Conservation (phyloP, 2,329 filamentous ascomycete genomes). For the Botrytis byssoidea region DNA sequence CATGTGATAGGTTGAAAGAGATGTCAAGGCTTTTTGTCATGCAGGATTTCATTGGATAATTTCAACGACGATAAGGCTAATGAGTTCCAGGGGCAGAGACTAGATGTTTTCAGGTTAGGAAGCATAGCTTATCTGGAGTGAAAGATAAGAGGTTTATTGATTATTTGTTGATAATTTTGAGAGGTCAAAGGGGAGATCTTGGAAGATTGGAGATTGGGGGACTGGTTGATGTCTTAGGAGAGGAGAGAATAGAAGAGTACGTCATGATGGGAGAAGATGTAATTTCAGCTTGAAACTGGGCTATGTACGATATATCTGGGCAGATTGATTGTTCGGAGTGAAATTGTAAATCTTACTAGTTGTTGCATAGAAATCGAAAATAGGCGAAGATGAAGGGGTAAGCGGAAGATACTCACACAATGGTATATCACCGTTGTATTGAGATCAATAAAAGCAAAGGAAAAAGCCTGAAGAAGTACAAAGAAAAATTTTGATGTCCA, state of each 20-base stretch:
- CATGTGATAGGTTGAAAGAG: not conserved
- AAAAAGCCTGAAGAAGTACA: not conserved
- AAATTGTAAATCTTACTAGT: not conserved
- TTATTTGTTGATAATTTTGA: slow-evolving; percentile 15
- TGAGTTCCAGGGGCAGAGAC: not conserved
- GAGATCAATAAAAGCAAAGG: not conserved
- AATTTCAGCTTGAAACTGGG: slow-evolving; percentile 1
- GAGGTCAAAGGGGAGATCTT: slow-evolving; percentile 2
- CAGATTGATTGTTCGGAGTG: not conserved
- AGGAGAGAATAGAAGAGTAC: not conserved
- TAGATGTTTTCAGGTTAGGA: not conserved
- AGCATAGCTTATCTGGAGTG: not conserved
- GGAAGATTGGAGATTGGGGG: no score
- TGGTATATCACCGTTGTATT: not conserved
- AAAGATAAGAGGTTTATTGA: slow-evolving; percentile 10
- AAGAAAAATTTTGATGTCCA: not conserved
- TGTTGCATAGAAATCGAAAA: not conserved
- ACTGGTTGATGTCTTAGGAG: not conserved
- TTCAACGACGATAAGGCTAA: slow-evolving; percentile 16
- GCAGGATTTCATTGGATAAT: not conserved
- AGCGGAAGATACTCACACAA: not conserved
- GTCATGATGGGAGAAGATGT: not conserved
- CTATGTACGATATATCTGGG: not conserved
- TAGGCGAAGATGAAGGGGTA: slow-evolving; percentile 7
- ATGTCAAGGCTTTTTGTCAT: slow-evolving; percentile 16